Evolutionary conservation across 371 early-diverging fungal species (phyloP), one percentile per base, ranked within the genome.

Genomic region (Rhizopus delemar): DNA sequence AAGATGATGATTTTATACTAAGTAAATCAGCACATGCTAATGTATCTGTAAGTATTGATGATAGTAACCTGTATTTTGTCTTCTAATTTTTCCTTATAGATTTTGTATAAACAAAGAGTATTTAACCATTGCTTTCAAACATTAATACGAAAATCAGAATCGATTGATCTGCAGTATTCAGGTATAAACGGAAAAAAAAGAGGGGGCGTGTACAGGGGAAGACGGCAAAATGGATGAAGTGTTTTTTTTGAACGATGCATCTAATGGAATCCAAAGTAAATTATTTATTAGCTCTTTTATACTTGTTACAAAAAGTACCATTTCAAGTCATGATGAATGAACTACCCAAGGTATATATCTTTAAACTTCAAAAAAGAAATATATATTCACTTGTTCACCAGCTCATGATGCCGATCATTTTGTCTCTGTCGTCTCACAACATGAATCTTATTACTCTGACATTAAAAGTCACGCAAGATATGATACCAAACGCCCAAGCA

Each of bases 101-200:
- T 89, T n/a, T 66, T 93, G 32, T 84, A 84, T 61, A 85, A 86
- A 70, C 92, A 93, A 72, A 74, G 88, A 22, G 82, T 93, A 39
- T 92, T 91, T 69, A 79, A 84, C 41, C 69, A 81, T 39, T 80
- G 80, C 51, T 68, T 83, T 12, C 89, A 91, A 29, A 73, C 70
- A 31, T 66, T 95, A 2, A 81, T 86, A 8, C 32, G 63, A 34
- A 50, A 46, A 5, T 46, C 64, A 5, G 61, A 71, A 48, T 34
- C 35, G 3, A 39, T 28, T 0, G 53, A 59, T 36, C 48, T 58
- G 39, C 48, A 34, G 8, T 34, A 56, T 31, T 62, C 68, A 59
- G 64, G 62, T 62, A 22, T 22, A 22, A 22, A 22, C 43, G 13
- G 39, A 50, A 13, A 5, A 46, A 13, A 28, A 38, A 53, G 41